These are phyloP conservation scores for Lolium multiflorum DNA, from an alignment of 176 grass and related monocot genomes.

Conservation along the genomic window DNA sequence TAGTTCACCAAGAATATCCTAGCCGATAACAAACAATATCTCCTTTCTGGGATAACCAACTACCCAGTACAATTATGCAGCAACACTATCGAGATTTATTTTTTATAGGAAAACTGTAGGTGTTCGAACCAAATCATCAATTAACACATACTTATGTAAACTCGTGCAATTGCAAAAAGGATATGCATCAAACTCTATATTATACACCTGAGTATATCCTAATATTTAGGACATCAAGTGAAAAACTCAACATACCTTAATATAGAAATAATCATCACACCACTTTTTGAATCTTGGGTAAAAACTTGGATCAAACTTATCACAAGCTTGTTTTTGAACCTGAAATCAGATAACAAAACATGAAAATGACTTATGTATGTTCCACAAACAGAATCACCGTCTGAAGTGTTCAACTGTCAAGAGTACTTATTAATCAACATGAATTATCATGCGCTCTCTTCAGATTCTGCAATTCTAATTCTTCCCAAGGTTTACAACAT, in stretches of 20 bases:
- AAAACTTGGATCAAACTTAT: slow-evolving; percentile 95
- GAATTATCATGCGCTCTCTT: not conserved
- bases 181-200: not conserved
- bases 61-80: not conserved
- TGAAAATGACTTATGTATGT: slow-evolving; percentile 19
- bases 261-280: slow-evolving; percentile 99
- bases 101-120: not conserved
- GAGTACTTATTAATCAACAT: not conserved
- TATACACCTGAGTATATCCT: not conserved
- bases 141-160: not conserved
- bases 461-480: not conserved
- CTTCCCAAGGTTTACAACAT: not conserved
- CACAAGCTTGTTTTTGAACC: slow-evolving; percentile 94
- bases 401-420: not conserved
- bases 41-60: slow-evolving; percentile 3
- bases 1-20: not conserved
- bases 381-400: not conserved
- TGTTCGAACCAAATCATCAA: not conserved
- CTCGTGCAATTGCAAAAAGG: not conserved
- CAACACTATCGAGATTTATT: not conserved
- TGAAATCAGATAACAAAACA: slow-evolving; percentile 45
- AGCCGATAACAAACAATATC: not conserved
- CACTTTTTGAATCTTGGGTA: slow-evolving; percentile 99
- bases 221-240: not conserved
- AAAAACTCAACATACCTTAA: slow-evolving; percentile 68